Conservation (phyloP, 2,329 filamentous ascomycete species). For the Phaeoacremonium minimum region DNA sequence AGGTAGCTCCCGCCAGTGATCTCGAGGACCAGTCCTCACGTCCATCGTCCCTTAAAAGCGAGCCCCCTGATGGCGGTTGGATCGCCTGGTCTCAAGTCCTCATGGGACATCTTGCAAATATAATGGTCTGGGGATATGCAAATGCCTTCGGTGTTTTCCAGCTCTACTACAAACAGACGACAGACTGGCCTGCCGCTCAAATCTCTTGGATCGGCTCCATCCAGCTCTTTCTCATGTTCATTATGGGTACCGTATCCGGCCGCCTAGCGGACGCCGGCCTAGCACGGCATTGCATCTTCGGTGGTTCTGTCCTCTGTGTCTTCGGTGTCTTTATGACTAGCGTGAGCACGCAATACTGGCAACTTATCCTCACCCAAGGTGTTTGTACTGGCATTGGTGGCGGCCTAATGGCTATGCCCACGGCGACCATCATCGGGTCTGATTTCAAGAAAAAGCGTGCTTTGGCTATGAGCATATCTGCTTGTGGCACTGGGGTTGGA, state of each 20-base stretch:
- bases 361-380: slow-evolving; percentile 30
- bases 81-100: slow-evolving; percentile 24
- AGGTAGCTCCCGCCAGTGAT: too few relatives aligned
- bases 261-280: slow-evolving; percentile 45
- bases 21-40: background rate
- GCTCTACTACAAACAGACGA: slow-evolving; percentile 35
- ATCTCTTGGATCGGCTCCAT: slow-evolving; percentile 46
- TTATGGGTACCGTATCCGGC: slow-evolving; percentile 40
- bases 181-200: slow-evolving; percentile 24
- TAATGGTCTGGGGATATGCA: slow-evolving; percentile 45
- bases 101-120: slow-evolving; percentile 42
- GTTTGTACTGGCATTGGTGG: slow-evolving; percentile 44
- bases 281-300: slow-evolving; percentile 30
- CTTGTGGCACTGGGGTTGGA: slow-evolving; percentile 44
- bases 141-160: slow-evolving; percentile 44
- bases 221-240: slow-evolving; percentile 46
- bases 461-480: background rate
- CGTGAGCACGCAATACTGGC: slow-evolving; percentile 40
- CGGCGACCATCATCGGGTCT: slow-evolving; percentile 20
- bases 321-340: slow-evolving; percentile 45
- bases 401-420: slow-evolving; percentile 46
- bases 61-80: slow-evolving; percentile 1
- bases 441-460: slow-evolving; percentile 1
- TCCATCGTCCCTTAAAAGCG: background rate
- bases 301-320: slow-evolving; percentile 34